A percentile compares a stretch with the other conserved stretches of the same genome.
phyloP scores from a whole-genome alignment of 2,329 filamentous ascomycete species.

The Pseudocercospora vitis region DNA sequence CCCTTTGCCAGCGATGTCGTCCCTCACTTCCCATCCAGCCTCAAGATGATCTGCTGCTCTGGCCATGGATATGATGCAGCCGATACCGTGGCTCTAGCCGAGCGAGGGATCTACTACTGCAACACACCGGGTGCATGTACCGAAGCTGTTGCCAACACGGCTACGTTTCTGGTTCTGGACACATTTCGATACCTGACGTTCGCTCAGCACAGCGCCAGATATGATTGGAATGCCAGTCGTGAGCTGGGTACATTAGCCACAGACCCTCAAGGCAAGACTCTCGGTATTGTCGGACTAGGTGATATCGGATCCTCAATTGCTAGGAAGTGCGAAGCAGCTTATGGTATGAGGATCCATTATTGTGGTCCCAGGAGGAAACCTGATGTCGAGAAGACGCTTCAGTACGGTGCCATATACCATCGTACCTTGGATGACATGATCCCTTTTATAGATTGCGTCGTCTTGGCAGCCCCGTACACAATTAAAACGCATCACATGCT shows the following conservation, averaged over 20 bases:
- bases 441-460: constrained; percentile 56
- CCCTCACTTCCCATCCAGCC: constrained; percentile 48
- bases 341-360: constrained; percentile 67
- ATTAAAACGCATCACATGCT: constrained; percentile 17
- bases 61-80: constrained; percentile 65
- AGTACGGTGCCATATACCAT: constrained; percentile 10
- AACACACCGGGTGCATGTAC: constrained; percentile 68
- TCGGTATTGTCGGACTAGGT: constrained; percentile 69
- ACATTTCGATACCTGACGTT: constrained; percentile 67
- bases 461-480: constrained; percentile 60
- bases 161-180: constrained; percentile 65
- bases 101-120: constrained; percentile 65
- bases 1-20: constrained; percentile 25
- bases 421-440: constrained; percentile 55
- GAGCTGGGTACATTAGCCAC: constrained; percentile 59
- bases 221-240: constrained; percentile 59
- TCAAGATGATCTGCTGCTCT: constrained; percentile 58
- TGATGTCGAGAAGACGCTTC: constrained; percentile 32
- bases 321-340: constrained; percentile 56
- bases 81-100: constrained; percentile 59
- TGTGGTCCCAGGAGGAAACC: constrained; percentile 46
- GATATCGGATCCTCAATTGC: constrained; percentile 56
- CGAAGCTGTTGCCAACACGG: constrained; percentile 70
- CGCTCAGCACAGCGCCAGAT: constrained; percentile 39
- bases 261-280: constrained; percentile 61